Evolutionary conservation across 768 basidiomycete species (phyloP), one percentile per base, ranked within the genome.

Genomic region (Suillus ampliporus): DNA sequence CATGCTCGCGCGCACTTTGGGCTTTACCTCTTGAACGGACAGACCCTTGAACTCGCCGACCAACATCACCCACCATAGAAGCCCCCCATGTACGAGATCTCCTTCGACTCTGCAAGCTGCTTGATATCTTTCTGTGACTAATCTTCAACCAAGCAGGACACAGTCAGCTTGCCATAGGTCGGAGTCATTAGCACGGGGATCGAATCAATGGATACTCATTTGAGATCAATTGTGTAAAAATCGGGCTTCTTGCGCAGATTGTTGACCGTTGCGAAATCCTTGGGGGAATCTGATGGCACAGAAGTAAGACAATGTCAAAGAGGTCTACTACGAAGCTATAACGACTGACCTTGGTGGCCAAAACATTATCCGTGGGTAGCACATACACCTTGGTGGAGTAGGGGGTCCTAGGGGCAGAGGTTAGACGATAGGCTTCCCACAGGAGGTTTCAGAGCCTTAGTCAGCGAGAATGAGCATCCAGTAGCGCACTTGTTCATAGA

Each of bases 231-330:
- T 72, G 93, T 92, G 84, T 98, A 99, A 79, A 89, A 95, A 58
- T 94, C 94, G 53, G 96, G 86, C 78, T 99, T 99, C 79, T 98
- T 99, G 71, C 91, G 90, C 37, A 99, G 83, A 71, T 98, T 96
- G 69, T 87, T 87, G 57, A 95, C 82, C 5, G 94, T 97, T 67
- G 88, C 86, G 77, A 87, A 99, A 74, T 99, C 97, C 74, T 99
- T 97, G 4, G 97, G 97, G 7, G 97, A 99, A 75, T 99, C 97
- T 9, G 97, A 97, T 0, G 97, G 96, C 9, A 97, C 96, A 44
- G 94, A 99, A 5, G 95, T 97, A 65, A 2, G 48, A 52, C 40
- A 44, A n/a, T 61, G 21, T 41, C 40, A 59, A 28, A 51, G 10
- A 43, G 13, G 7, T 44, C 71, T 58, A 71, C 61, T 5, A 21